These are phyloP conservation scores for Ceratocystis diversiconidia DNA, from an alignment of 2,329 filamentous ascomycete genomes.

Conservation along the genomic window DNA sequence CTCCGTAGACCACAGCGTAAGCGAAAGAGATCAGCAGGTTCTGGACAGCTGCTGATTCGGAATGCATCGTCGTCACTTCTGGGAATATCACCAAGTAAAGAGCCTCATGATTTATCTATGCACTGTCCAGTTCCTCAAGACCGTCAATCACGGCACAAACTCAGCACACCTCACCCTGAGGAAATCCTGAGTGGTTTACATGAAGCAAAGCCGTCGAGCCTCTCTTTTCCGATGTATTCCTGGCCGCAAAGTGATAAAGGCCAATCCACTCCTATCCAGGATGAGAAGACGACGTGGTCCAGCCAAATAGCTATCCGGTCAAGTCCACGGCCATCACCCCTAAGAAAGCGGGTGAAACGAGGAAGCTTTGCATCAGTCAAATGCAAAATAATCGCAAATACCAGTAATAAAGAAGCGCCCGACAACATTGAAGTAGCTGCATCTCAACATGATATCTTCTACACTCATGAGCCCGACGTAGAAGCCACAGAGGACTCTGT, in stretches of 20 bases:
- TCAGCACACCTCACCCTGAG: not conserved
- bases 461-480: not conserved
- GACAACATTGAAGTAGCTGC: not conserved
- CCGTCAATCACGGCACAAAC: not conserved
- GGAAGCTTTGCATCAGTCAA: not conserved
- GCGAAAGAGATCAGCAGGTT: conserved; percentile 7
- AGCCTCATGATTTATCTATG: not conserved
- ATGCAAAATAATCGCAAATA: not conserved
- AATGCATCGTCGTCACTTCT: not conserved
- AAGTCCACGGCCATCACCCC: not conserved
- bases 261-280: not conserved
- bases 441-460: not conserved
- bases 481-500: conserved; percentile 1
- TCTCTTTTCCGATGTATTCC: conserved; percentile 7
- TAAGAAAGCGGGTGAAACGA: conserved; percentile 3
- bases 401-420: not conserved
- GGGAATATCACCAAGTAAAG: not conserved
- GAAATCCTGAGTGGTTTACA: not conserved
- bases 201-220: not conserved
- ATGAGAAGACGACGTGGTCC: conserved; percentile 4
- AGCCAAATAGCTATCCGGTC: conserved; percentile 15
- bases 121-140: not conserved
- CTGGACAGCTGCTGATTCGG: not conserved
- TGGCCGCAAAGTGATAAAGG: not conserved
- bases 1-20: conserved; percentile 4